A percentile compares a stretch with the other conserved stretches of the same genome.
These are phyloP conservation scores for Hortiboletus flavorubellus DNA, from an alignment of 768 basidiomycete genomes.

Conservation along the genomic window DNA sequence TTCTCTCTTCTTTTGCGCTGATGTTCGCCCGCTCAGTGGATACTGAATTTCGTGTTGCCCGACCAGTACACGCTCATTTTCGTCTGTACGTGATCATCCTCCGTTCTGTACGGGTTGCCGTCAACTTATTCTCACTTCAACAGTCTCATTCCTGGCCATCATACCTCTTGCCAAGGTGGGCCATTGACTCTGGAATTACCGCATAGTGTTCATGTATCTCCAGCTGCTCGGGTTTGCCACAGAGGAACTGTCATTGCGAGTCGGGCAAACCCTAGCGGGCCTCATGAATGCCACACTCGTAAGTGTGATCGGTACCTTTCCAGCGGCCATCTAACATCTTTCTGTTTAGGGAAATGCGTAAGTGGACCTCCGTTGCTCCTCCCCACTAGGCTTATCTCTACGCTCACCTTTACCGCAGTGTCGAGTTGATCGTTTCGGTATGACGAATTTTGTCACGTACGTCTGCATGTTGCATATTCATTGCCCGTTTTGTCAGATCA, in stretches of 20 bases:
- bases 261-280: constrained; percentile 81
- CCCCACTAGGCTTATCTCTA: neutral
- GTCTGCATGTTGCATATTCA: neutral
- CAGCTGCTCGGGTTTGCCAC: constrained; percentile 82
- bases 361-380: neutral
- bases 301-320: constrained; percentile 17
- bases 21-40: constrained; percentile 53
- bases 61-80: constrained; percentile 61
- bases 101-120: neutral
- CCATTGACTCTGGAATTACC: neutral
- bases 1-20: neutral
- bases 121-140: neutral
- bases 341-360: constrained; percentile 30
- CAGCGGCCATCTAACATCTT: neutral
- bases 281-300: constrained; percentile 84
- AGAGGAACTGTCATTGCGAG: constrained; percentile 76
- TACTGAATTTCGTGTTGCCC: constrained; percentile 57
- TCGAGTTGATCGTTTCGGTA: constrained; percentile 70
- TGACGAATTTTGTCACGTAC: neutral
- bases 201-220: neutral
- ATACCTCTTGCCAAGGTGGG: constrained; percentile 77
- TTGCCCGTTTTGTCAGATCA: constrained; percentile 46
- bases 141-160: constrained; percentile 78
- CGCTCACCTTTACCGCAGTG: constrained; percentile 27
- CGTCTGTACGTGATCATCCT: constrained; percentile 52